Base-by-base conservation (phyloP, 768 basidiomycete genomes). In the Lactarius hengduanensis region DNA sequence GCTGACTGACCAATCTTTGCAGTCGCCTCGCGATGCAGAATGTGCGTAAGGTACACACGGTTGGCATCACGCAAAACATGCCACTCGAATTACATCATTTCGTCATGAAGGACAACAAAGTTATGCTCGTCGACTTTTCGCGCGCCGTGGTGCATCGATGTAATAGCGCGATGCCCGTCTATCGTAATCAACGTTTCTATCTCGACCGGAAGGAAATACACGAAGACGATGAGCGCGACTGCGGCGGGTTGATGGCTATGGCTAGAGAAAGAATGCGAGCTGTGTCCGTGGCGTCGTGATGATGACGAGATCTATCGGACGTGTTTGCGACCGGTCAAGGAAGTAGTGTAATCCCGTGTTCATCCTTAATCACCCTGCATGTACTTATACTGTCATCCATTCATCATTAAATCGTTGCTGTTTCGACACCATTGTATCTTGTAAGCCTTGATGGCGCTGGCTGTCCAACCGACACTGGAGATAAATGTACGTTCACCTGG, bases 81-180 rank as follows among this genome's bases (percentile, higher is more conserved):
- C 43, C 57, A 26, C 62, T 67, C 34, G 53, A 67, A 28, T 26
- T 67, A 43, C 62, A 40, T 20, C 66, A 67, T 50, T 67, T 67
- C n/a, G 66, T 67, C 62, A 63, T 67, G 62, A 67, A 67, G n/a
- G 62, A 63, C 20, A 54, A 56, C 34, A 63, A 40, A 10, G 62
- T 67, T 26, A 41, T 67, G 13, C 58, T 67, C 1, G 34, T 67
- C 58, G 66, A 67, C 57, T 67, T 67, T 32, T 59, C 66, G 5
- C 66, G 62, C 15, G 66, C 66, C 20, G 53, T 63, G 26, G n/a
- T 2, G 15, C 66, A 67, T 22, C 58, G 62, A 30, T 67, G 66
- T 53, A 63, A 65, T 10, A 61, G 30, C 10, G 66, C 66, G 28
- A 59, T 67, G 43, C 66, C 66, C 26, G 22, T 47, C 11, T 67